Evolutionary conservation across 768 basidiomycete species (phyloP).

Genomic region (Hydnomerulius pinastri): DNA sequence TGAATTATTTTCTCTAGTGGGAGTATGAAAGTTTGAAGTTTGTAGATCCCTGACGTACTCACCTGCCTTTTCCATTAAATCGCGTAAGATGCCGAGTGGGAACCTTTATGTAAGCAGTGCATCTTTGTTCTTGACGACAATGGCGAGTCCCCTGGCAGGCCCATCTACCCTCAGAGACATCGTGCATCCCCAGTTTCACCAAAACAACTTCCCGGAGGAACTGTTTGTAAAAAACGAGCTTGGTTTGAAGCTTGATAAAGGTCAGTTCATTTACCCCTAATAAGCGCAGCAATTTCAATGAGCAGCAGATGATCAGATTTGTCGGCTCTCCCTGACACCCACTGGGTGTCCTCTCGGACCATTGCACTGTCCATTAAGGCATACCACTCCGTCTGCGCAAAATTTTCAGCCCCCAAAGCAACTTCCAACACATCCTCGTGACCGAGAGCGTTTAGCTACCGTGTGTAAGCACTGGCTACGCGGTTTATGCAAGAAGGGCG

Average conservation of each 20-base stretch:
- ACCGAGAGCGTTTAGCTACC: conserved; percentile 81
- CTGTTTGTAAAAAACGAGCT: conserved; percentile 78
- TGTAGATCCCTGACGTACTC: conserved; percentile 7
- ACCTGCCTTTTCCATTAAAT: not conserved
- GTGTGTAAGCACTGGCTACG: conserved; percentile 99
- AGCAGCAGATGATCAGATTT: conserved; percentile 87
- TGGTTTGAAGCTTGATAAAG: conserved; percentile 89
- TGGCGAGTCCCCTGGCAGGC: conserved; percentile 53
- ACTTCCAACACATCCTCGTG: conserved; percentile 78
- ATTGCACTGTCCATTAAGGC: conserved; percentile 88
- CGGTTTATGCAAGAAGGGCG: conserved; percentile 97
- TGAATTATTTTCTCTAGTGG: not conserved
- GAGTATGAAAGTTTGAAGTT: not conserved
- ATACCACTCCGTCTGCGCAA: conserved; percentile 82
- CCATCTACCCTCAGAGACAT: conserved; percentile 67
- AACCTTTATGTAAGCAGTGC: conserved; percentile 11
- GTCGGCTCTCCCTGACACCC: conserved; percentile 76
- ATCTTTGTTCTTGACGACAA: conserved; percentile 29
- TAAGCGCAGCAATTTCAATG: not conserved
- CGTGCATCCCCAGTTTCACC: conserved; percentile 90
- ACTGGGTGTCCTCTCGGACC: conserved; percentile 90
- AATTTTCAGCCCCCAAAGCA: conserved; percentile 92
- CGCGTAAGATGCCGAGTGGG: not conserved
- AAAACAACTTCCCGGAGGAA: conserved; percentile 87
- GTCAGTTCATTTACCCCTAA: conserved; percentile 35